Percentiles rank a stretch among this genome's conserved stretches.
These are phyloP conservation scores for Eucalyptus sp. DNA, from an alignment of 345 rosid species.

Conservation along the genomic window DNA sequence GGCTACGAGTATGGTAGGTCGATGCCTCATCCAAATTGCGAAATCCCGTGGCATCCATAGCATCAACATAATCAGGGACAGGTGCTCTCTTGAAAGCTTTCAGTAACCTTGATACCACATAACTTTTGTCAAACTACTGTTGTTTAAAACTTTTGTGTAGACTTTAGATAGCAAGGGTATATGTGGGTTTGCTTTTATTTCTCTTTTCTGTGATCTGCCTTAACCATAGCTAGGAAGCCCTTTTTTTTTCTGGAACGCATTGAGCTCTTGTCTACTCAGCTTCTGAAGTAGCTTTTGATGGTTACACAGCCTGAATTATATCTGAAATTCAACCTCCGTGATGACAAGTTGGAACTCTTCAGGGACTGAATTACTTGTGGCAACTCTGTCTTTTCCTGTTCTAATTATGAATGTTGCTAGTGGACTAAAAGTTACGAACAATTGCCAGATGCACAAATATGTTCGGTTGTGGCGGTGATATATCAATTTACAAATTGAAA, in stretches of 20 bases:
- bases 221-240: background rate
- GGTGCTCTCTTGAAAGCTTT: slow-evolving; percentile 17
- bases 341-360: background rate
- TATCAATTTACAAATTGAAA: background rate
- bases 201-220: background rate
- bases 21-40: slow-evolving; percentile 83
- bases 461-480: background rate
- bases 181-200: background rate
- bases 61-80: slow-evolving; percentile 78
- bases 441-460: background rate
- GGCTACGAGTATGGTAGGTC: slow-evolving; percentile 89
- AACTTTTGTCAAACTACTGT: background rate
- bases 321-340: background rate
- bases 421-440: background rate
- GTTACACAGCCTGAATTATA: background rate
- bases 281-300: background rate
- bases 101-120: background rate
- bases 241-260: too few species aligned
- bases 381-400: background rate
- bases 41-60: slow-evolving; percentile 52
- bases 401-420: background rate
- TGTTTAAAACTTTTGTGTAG: background rate
- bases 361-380: background rate
- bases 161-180: background rate
- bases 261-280: background rate